Percentiles rank a stretch among this genome's conserved stretches.
Conservation (phyloP, 73 alveolate species). For the Halteria grandinella region DNA sequence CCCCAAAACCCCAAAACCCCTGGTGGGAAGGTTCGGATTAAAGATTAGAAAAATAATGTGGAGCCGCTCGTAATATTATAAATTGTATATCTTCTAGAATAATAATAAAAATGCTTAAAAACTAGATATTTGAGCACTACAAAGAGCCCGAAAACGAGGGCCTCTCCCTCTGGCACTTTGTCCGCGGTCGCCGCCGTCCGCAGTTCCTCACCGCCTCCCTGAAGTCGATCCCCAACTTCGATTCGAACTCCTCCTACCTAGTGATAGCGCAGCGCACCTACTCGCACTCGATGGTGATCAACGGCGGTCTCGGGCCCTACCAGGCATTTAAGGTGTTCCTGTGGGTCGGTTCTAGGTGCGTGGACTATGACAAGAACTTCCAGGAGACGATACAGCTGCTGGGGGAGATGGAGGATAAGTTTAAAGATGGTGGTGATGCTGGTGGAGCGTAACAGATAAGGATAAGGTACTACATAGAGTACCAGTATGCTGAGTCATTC, state of each 20-base stretch:
- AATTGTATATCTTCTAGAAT: too few relatives aligned
- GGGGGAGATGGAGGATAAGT: slow-evolving; percentile 12
- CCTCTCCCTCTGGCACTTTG: slow-evolving; percentile 21
- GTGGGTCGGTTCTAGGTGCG: slow-evolving; percentile 59
- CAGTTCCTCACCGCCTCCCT: slow-evolving; percentile 5
- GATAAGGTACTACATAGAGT: slow-evolving; percentile 27
- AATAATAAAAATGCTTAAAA: slow-evolving; percentile 42
- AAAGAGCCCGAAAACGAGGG: slow-evolving; percentile 52
- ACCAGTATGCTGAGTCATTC: slow-evolving; percentile 43
- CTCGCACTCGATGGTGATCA: slow-evolving; percentile 31
- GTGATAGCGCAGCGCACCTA: neutral
- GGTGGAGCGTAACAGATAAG: neutral
- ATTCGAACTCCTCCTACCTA: slow-evolving; percentile 37
- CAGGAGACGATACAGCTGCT: slow-evolving; percentile 30
- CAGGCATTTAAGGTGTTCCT: slow-evolving; percentile 34
- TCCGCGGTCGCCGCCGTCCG: slow-evolving; percentile 5
- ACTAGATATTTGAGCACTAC: slow-evolving; percentile 25
- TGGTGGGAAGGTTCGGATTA: too few relatives aligned
- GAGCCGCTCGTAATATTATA: too few relatives aligned
- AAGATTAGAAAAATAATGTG: too few relatives aligned
- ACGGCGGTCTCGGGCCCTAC: slow-evolving; percentile 23
- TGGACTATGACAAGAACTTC: slow-evolving; percentile 36
- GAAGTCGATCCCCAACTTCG: slow-evolving; percentile 38
- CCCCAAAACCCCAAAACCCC: too few relatives aligned
- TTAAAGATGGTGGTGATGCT: too few relatives aligned